A percentile compares a stretch with the other conserved stretches of the same genome.
Conservation (phyloP, 164 flowering plant species). For the Annona squamosa region DNA sequence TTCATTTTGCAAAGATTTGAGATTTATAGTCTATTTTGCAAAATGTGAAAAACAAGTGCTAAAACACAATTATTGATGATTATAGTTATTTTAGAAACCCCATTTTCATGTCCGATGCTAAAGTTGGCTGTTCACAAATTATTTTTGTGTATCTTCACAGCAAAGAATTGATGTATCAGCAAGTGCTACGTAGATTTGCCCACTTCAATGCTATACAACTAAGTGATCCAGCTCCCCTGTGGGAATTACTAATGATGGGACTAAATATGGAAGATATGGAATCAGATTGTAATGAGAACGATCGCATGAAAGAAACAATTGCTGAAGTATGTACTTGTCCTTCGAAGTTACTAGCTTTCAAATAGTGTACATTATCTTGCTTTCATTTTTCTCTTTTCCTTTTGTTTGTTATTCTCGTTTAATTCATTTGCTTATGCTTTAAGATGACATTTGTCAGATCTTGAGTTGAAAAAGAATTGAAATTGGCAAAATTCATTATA, state of each 20-base stretch:
- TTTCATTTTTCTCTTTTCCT: not conserved
- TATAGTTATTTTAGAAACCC: too few relatives aligned
- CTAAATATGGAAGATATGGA: slow-evolving; percentile 77
- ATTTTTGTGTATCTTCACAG: slow-evolving; percentile 29
- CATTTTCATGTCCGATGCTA: too few relatives aligned
- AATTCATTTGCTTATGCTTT: too few relatives aligned
- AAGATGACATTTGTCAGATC: not conserved
- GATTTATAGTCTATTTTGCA: too few relatives aligned
- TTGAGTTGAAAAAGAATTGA: not conserved
- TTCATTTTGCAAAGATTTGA: too few relatives aligned
- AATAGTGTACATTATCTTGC: not conserved
- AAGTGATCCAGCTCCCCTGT: slow-evolving; percentile 76
- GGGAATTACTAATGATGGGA: slow-evolving; percentile 66
- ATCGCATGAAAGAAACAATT: slow-evolving; percentile 67
- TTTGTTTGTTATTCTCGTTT: not conserved
- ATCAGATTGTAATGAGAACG: slow-evolving; percentile 45
- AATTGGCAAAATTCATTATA: not conserved
- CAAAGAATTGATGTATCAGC: slow-evolving; percentile 99
- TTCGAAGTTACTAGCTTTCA: not conserved
- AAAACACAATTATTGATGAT: too few relatives aligned
- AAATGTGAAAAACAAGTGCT: too few relatives aligned
- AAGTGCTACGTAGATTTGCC: slow-evolving; percentile 78
- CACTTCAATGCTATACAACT: slow-evolving; percentile 93
- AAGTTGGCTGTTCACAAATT: not conserved
- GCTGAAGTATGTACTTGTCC: slow-evolving; percentile 46